phyloP scores from a whole-genome alignment of 208 protist genomes.

The Trypanosoma melophagium region DNA sequence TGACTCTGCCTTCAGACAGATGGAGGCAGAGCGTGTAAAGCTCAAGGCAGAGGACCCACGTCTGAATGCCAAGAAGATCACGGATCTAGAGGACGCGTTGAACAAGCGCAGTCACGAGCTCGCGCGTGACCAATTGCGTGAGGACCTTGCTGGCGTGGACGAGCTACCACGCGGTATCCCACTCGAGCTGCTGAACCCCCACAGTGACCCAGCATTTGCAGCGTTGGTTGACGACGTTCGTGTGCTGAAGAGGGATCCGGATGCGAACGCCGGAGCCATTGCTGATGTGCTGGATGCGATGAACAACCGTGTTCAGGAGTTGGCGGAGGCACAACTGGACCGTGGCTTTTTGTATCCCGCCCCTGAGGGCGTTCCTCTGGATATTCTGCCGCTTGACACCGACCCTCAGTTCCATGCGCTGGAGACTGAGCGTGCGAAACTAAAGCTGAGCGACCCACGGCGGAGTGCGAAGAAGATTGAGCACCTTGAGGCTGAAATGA shows the following conservation, averaged over 20 bases:
- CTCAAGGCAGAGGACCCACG: constrained; percentile 67
- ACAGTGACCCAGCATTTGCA: constrained; percentile 51
- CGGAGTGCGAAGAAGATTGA: constrained; percentile 54
- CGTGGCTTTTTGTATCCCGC: constrained; percentile 59
- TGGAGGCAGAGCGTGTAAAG: constrained; percentile 48
- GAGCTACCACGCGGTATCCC: constrained; percentile 54
- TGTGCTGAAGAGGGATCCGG: constrained; percentile 49
- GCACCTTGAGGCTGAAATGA: constrained; percentile 72
- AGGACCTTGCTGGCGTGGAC: constrained; percentile 65
- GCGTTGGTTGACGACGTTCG: constrained; percentile 64
- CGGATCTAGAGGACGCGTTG: constrained; percentile 48
- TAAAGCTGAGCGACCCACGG: constrained; percentile 59
- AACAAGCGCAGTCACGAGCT: constrained; percentile 41
- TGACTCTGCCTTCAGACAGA: constrained; percentile 43
- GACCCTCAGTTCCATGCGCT: constrained; percentile 62
- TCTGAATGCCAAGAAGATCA: constrained; percentile 50
- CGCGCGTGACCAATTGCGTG: constrained; percentile 34
- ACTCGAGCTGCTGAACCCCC: constrained; percentile 52
- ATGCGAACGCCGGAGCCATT: constrained; percentile 37
- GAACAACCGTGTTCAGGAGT: constrained; percentile 49
- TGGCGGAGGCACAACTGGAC: constrained; percentile 47
- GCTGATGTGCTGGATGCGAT: constrained; percentile 52
- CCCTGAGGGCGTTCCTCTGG: constrained; percentile 56
- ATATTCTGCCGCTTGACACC: constrained; percentile 55
- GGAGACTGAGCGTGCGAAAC: constrained; percentile 65